Conservation (phyloP, 2,329 filamentous ascomycete species). For the Aspergillus calidoustus region DNA sequence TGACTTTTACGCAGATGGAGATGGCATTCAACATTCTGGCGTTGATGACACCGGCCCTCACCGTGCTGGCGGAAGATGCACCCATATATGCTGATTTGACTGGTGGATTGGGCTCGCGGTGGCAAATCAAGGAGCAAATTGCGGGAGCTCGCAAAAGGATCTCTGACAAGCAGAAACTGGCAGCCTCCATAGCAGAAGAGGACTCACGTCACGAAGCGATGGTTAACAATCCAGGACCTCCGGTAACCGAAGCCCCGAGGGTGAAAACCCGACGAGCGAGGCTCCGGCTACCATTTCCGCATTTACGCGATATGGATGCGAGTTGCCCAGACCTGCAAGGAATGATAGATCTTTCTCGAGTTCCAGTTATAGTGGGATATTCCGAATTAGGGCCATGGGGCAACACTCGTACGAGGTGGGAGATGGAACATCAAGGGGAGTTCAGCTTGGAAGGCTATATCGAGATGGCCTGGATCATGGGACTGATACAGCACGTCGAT, state of each 20-base stretch:
- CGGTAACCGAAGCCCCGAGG: not conserved
- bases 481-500: slow-evolving; percentile 97
- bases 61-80: slow-evolving; percentile 37
- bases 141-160: slow-evolving; percentile 25
- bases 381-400: slow-evolving; percentile 74
- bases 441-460: slow-evolving; percentile 97
- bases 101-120: slow-evolving; percentile 39
- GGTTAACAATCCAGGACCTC: not conserved
- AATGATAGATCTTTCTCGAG: slow-evolving; percentile 45
- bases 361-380: slow-evolving; percentile 48
- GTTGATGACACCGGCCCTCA: slow-evolving; percentile 38
- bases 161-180: slow-evolving; percentile 27
- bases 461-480: slow-evolving; percentile 99
- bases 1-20: slow-evolving; percentile 47
- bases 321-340: slow-evolving; percentile 28
- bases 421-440: slow-evolving; percentile 95
- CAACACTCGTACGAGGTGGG: slow-evolving; percentile 96
- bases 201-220: slow-evolving; percentile 19
- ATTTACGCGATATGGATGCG: slow-evolving; percentile 3
- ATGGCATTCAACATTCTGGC: slow-evolving; percentile 49
- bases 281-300: slow-evolving; percentile 18
- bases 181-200: slow-evolving; percentile 30
- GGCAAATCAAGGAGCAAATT: slow-evolving; percentile 32
- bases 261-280: slow-evolving; percentile 13
- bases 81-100: slow-evolving; percentile 47